phyloP scores from a whole-genome alignment of 345 rosid genomes.

The Garcia nutans region DNA sequence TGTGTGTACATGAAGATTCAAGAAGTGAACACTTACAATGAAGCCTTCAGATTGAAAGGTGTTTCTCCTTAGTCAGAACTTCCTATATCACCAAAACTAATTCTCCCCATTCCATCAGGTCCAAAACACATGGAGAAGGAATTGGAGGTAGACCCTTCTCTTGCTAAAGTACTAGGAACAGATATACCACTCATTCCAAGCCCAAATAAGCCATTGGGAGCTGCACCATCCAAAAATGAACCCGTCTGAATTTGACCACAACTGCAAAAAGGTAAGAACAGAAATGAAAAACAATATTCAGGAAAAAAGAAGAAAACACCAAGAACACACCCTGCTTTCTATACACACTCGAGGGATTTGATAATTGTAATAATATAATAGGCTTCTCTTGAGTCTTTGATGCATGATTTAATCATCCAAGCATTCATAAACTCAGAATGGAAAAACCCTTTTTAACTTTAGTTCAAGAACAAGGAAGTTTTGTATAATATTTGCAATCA shows the following conservation, averaged over 20 bases:
- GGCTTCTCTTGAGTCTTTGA: background rate
- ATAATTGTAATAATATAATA: background rate
- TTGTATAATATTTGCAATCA: background rate
- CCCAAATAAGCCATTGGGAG: slow-evolving; percentile 95
- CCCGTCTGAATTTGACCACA: slow-evolving; percentile 91
- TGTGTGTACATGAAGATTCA: background rate
- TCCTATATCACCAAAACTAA: slow-evolving; percentile 89
- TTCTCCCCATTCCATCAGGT: slow-evolving; percentile 68
- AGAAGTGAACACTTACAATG: slow-evolving; percentile 50
- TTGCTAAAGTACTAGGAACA: slow-evolving; percentile 86
- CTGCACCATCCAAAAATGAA: slow-evolving; percentile 77
- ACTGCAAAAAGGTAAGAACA: slow-evolving; percentile 38
- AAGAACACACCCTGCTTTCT: background rate
- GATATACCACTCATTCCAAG: slow-evolving; percentile 79
- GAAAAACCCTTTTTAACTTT: background rate
- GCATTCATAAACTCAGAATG: background rate
- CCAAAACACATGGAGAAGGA: slow-evolving; percentile 98
- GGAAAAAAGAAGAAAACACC: background rate
- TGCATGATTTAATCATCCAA: background rate
- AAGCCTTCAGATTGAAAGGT: slow-evolving; percentile 60
- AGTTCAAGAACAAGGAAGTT: background rate
- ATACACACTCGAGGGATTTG: background rate
- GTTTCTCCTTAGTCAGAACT: slow-evolving; percentile 78
- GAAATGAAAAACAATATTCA: no score
- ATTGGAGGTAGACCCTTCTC: slow-evolving; percentile 56